These are phyloP conservation scores for Suillus subluteus DNA, from an alignment of 768 basidiomycete genomes.

Conservation along the genomic window DNA sequence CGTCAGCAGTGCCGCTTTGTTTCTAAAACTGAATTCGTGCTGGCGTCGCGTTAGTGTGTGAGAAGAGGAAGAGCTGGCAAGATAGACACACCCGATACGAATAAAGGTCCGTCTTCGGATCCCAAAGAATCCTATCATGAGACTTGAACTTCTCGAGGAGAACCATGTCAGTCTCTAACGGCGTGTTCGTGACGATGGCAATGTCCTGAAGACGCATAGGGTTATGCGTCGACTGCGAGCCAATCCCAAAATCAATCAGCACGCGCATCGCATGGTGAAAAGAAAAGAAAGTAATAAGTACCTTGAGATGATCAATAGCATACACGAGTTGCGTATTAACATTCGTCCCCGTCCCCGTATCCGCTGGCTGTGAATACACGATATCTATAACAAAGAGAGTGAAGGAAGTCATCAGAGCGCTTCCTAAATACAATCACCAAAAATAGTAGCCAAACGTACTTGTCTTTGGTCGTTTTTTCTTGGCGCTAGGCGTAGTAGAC, in stretches of 20 bases:
- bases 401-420: slow-evolving; percentile 13
- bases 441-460: too few relatives aligned
- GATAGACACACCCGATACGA: slow-evolving; percentile 71
- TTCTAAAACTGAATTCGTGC: slow-evolving; percentile 88
- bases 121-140: slow-evolving; percentile 80
- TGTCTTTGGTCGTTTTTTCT: slow-evolving; percentile 62
- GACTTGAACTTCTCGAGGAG: slow-evolving; percentile 81
- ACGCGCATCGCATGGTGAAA: not conserved
- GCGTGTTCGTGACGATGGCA: slow-evolving; percentile 78
- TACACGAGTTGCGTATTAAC: slow-evolving; percentile 88
- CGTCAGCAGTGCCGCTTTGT: slow-evolving; percentile 79
- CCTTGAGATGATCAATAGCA: slow-evolving; percentile 82
- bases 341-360: slow-evolving; percentile 80
- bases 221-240: slow-evolving; percentile 50
- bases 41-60: slow-evolving; percentile 32
- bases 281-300: slow-evolving; percentile 23
- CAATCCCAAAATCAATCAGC: not conserved
- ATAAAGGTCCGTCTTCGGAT: slow-evolving; percentile 84
- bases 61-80: not conserved
- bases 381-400: slow-evolving; percentile 57
- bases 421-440: not conserved
- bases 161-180: slow-evolving; percentile 69
- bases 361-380: slow-evolving; percentile 87
- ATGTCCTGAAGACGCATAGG: slow-evolving; percentile 90
- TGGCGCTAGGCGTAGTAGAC: slow-evolving; percentile 26